Percentiles rank a stretch among this genome's conserved stretches.
Conservation (phyloP, 352 stramenopile genomes). For the Phytophthora foliorum region DNA sequence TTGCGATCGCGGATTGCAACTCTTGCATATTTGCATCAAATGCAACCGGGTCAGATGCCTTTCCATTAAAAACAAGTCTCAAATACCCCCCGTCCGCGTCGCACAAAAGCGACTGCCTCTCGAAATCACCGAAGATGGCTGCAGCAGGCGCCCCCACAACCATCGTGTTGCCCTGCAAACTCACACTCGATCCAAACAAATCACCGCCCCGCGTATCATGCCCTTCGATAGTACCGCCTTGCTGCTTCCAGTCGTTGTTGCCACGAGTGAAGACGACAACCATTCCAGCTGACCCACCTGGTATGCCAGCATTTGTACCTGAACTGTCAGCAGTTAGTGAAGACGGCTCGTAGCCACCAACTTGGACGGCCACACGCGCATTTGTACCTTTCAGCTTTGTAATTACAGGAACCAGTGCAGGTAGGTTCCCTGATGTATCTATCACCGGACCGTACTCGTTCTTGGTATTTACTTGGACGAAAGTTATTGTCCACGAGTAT, state of each 20-base stretch:
- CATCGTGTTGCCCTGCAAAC: slow-evolving; percentile 55
- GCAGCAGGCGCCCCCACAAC: slow-evolving; percentile 75
- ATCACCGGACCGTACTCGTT: slow-evolving; percentile 78
- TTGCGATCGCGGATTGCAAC: slow-evolving; percentile 62
- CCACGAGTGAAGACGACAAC: slow-evolving; percentile 69
- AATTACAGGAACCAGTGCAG: slow-evolving; percentile 65
- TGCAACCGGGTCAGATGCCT: slow-evolving; percentile 59
- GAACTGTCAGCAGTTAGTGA: slow-evolving; percentile 41
- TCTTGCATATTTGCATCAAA: slow-evolving; percentile 66
- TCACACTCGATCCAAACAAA: slow-evolving; percentile 81
- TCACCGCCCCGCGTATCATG: slow-evolving; percentile 72
- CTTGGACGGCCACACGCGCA: slow-evolving; percentile 57
- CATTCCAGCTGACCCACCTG: slow-evolving; percentile 68
- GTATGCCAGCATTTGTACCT: slow-evolving; percentile 58
- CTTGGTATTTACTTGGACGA: slow-evolving; percentile 80
- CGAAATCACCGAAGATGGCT: slow-evolving; percentile 77
- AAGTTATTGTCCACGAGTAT: slow-evolving; percentile 90
- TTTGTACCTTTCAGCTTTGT: slow-evolving; percentile 68
- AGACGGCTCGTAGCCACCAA: slow-evolving; percentile 59
- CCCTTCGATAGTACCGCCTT: slow-evolving; percentile 62
- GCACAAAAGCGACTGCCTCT: slow-evolving; percentile 78
- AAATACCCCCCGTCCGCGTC: slow-evolving; percentile 82
- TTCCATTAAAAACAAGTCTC: slow-evolving; percentile 65
- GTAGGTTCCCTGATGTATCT: slow-evolving; percentile 75
- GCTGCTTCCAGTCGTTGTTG: slow-evolving; percentile 83